Conservation (phyloP, 495 filamentous ascomycete genomes). For the Pyrenula aspistea region DNA sequence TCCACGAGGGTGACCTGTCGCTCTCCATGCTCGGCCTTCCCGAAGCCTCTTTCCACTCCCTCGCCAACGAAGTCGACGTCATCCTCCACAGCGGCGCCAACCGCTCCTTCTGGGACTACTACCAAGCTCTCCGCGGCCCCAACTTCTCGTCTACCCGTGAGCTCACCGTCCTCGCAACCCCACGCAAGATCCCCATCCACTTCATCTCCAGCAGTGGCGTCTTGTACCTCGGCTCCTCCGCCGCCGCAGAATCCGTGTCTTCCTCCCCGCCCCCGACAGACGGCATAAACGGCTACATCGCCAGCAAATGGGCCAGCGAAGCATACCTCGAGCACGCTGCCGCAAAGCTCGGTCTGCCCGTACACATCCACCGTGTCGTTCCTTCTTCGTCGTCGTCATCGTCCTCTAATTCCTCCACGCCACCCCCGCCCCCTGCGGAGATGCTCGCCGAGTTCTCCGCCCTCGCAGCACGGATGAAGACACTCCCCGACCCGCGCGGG, state of each 20-base stretch:
- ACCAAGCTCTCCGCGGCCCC: conserved; percentile 12
- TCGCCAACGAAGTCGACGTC: conserved; percentile 14
- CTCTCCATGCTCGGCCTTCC: conserved; percentile 14
- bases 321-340: conserved; percentile 18
- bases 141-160: conserved; percentile 24
- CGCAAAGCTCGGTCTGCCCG: conserved; percentile 8
- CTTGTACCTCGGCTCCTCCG: not conserved
- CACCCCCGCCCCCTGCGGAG: not conserved
- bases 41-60: conserved; percentile 3
- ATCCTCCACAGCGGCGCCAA: conserved; percentile 32
- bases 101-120: conserved; percentile 25
- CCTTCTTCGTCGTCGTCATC: not conserved
- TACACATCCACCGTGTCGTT: conserved; percentile 6
- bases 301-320: conserved; percentile 34
- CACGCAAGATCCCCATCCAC: conserved; percentile 24
- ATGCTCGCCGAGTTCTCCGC: not conserved
- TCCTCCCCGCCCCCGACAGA: not conserved
- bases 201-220: conserved; percentile 9
- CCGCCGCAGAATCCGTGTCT: not conserved
- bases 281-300: conserved; percentile 21
- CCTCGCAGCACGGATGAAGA: not conserved
- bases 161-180: conserved; percentile 12
- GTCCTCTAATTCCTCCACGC: too few relatives aligned
- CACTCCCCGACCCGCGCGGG: not conserved
- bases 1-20: not conserved